phyloP scores from a whole-genome alignment of 139 green algal species.

The Auxenochlorella protothecoides region DNA sequence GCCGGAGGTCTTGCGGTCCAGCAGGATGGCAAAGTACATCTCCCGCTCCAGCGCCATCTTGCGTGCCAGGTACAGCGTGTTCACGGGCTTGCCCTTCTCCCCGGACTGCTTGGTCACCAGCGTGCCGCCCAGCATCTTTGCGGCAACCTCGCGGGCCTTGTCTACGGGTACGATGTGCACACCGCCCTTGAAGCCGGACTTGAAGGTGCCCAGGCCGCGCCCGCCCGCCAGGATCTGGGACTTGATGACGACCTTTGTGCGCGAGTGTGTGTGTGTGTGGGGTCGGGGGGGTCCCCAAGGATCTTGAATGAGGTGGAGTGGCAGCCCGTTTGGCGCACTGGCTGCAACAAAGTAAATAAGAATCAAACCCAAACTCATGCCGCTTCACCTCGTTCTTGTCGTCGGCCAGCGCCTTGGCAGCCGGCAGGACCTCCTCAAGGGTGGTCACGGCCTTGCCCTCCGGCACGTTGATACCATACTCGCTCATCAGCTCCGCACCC shows the following conservation, averaged over 20 bases:
- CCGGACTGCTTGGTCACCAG: conserved; percentile 90
- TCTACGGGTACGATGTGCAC: conserved; percentile 79
- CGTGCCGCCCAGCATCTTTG: conserved; percentile 74
- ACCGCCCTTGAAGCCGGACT: conserved; percentile 83
- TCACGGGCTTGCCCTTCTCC: conserved; percentile 87
- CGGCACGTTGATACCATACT: conserved; percentile 90
- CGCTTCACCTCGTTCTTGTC: conserved; percentile 57
- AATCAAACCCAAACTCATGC: background rate
- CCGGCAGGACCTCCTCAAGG: conserved; percentile 59
- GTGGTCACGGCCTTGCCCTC: conserved; percentile 61
- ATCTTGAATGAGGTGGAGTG: no score
- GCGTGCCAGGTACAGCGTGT: conserved; percentile 80
- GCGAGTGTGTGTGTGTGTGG: no score
- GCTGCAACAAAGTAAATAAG: no score
- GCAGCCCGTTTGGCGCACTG: no score
- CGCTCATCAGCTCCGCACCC: conserved; percentile 88
- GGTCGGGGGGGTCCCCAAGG: no score
- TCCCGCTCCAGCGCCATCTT: conserved; percentile 91
- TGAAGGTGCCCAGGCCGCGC: conserved; percentile 88
- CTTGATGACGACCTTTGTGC: conserved; percentile 85
- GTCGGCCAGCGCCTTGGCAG: conserved; percentile 62
- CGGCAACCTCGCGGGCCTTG: conserved; percentile 57
- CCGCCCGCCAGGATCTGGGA: conserved; percentile 92
- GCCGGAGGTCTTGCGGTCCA: conserved; percentile 72
- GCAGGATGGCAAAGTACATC: conserved; percentile 98